phyloP scores from a whole-genome alignment of 305 asterid genomes.

The Solanum chacoense region DNA sequence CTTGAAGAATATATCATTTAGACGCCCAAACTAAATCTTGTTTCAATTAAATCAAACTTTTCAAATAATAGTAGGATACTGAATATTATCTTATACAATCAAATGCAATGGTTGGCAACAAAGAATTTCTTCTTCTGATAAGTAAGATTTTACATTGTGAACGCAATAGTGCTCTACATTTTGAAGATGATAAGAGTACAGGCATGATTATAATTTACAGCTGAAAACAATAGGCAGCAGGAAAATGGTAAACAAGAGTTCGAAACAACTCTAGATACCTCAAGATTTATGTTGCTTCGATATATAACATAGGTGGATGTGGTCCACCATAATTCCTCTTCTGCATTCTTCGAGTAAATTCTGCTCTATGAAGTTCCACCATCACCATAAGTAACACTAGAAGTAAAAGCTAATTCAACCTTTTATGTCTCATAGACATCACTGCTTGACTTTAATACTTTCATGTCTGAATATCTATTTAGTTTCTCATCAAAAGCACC shows the following conservation, averaged over 20 bases:
- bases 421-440: neutral
- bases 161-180: neutral
- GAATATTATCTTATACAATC: neutral
- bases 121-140: neutral
- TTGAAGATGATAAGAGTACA: neutral
- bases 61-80: neutral
- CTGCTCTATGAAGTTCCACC: neutral
- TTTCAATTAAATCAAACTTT: neutral
- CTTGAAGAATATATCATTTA: neutral
- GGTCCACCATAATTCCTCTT: neutral
- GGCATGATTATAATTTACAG: neutral
- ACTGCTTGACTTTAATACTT: slow-evolving; percentile 21
- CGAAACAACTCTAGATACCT: neutral
- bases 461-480: slow-evolving; percentile 44
- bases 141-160: neutral
- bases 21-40: neutral
- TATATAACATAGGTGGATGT: neutral
- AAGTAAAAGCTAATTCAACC: neutral
- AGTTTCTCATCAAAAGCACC: slow-evolving; percentile 55
- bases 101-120: neutral
- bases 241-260: neutral
- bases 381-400: neutral
- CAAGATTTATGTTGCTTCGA: neutral
- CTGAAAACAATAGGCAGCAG: neutral
- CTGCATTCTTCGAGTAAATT: neutral